phyloP scores from a whole-genome alignment of 2,329 filamentous ascomycete genomes.

The Colletotrichum orchidophilum region DNA sequence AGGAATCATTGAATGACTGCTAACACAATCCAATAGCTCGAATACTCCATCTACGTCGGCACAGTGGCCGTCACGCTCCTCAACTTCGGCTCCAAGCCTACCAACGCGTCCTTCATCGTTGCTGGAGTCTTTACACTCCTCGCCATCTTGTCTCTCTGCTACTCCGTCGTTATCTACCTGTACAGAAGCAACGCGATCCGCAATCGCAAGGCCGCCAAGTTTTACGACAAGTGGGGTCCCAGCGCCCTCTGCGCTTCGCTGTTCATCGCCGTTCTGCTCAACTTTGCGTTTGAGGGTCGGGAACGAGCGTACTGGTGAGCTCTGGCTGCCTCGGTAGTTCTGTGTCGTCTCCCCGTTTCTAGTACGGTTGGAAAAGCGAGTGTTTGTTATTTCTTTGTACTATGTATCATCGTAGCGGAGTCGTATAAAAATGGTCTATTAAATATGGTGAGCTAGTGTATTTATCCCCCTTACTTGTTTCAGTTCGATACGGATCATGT shows the following conservation, averaged over 20 bases:
- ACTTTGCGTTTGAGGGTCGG: conserved; percentile 82
- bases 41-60: conserved; percentile 95
- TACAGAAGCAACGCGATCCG: conserved; percentile 90
- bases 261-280: conserved; percentile 77
- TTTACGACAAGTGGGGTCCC: conserved; percentile 91
- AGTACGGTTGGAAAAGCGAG: neutral
- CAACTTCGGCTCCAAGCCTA: conserved; percentile 76
- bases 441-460: neutral
- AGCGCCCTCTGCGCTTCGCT: conserved; percentile 78
- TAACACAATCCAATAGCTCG: conserved; percentile 66
- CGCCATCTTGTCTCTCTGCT: conserved; percentile 80
- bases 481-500: neutral
- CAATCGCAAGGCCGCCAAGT: conserved; percentile 83
- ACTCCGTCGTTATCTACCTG: conserved; percentile 85
- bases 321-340: neutral
- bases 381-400: neutral
- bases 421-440: neutral
- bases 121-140: conserved; percentile 84
- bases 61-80: conserved; percentile 85
- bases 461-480: neutral
- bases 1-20: conserved; percentile 2
- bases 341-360: neutral
- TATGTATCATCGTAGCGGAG: neutral
- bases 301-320: conserved; percentile 65
- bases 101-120: conserved; percentile 69